Conservation (phyloP, 768 basidiomycete genomes). For the Xerocomus brunneocitrinus region DNA sequence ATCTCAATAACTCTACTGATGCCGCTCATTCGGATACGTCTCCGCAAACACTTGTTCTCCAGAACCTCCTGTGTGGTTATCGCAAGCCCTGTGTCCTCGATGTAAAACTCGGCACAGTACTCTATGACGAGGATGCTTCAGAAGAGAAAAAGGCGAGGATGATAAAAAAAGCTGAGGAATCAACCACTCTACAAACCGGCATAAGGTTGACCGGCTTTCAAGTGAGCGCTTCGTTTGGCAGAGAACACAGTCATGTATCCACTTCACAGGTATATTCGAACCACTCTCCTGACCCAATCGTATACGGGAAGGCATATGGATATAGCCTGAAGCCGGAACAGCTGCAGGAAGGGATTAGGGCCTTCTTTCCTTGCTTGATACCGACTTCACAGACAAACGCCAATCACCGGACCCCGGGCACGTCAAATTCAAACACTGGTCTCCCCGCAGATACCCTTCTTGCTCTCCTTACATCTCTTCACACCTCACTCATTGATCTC, state of each 20-base stretch:
- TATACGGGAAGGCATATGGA: constrained; percentile 74
- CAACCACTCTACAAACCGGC: constrained; percentile 75
- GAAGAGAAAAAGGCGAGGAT: constrained; percentile 78
- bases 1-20: background rate
- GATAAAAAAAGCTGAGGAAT: constrained; percentile 60
- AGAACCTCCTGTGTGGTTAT: constrained; percentile 77
- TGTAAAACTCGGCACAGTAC: constrained; percentile 85
- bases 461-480: constrained; percentile 53
- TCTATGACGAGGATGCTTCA: constrained; percentile 67
- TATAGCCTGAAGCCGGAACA: constrained; percentile 64
- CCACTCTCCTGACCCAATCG: constrained; percentile 46
- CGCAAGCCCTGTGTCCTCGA: constrained; percentile 83
- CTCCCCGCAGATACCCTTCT: constrained; percentile 53
- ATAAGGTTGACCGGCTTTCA: constrained; percentile 87
- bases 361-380: constrained; percentile 66
- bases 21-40: background rate
- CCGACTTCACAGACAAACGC: constrained; percentile 6
- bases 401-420: constrained; percentile 1
- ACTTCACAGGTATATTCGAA: constrained; percentile 66
- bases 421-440: constrained; percentile 34
- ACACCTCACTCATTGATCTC: constrained; percentile 50
- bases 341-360: constrained; percentile 68
- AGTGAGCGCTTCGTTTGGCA: constrained; percentile 42
- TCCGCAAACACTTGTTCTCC: constrained; percentile 72
- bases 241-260: background rate